Percentiles rank a stretch among this genome's conserved stretches.
phyloP scores from a whole-genome alignment of 805 yeast genomes.

The Zygosaccharomyces gambellarensis region DNA sequence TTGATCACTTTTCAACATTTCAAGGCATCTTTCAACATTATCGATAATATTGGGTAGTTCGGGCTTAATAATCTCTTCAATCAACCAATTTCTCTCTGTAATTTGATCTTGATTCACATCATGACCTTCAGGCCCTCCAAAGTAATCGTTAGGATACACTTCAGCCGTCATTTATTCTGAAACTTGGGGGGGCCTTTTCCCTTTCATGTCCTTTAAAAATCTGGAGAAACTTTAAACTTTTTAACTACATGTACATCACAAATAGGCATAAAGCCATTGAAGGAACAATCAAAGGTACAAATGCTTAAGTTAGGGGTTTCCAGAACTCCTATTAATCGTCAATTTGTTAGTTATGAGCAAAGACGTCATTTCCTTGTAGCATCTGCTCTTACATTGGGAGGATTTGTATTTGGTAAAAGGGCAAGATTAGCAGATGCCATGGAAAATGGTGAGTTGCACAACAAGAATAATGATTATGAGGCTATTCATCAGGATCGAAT shows the following conservation, averaged over 20 bases:
- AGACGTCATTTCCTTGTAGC: constrained; percentile 14
- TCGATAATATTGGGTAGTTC: constrained; percentile 46
- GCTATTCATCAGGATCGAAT: constrained; percentile 35
- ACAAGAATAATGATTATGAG: constrained; percentile 32
- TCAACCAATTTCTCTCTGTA: constrained; percentile 42
- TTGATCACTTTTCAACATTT: constrained; percentile 36
- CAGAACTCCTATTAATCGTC: not conserved
- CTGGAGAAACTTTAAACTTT: not conserved
- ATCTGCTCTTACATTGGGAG: constrained; percentile 17
- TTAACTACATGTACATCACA: not conserved
- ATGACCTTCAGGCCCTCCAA: constrained; percentile 17
- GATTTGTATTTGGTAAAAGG: constrained; percentile 37
- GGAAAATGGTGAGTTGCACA: constrained; percentile 36
- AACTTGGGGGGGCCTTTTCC: not conserved
- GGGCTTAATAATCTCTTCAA: constrained; percentile 43
- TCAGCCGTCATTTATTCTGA: constrained; percentile 32
- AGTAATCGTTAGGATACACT: constrained; percentile 30
- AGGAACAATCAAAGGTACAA: not conserved
- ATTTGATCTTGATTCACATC: constrained; percentile 10
- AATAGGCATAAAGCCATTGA: not conserved
- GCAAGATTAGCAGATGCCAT: constrained; percentile 56
- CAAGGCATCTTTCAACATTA: constrained; percentile 39
- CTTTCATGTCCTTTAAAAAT: not conserved
- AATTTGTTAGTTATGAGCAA: constrained; percentile 5
- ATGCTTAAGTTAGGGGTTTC: not conserved